Conservation (phyloP, 2,329 filamentous ascomycete species). For the Xylaria sp. region DNA sequence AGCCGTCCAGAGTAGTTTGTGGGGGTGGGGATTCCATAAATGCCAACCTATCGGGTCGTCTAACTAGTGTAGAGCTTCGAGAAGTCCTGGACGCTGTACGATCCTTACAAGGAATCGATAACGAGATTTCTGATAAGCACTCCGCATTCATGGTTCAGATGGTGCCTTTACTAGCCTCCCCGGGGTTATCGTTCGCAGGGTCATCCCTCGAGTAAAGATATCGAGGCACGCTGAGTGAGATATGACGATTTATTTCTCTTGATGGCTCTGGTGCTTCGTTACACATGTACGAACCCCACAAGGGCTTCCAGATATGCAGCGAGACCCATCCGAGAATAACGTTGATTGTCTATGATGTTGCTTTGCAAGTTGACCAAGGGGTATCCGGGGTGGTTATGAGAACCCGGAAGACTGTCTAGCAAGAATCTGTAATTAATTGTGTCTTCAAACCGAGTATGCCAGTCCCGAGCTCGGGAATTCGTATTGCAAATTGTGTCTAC, state of each 20-base stretch:
- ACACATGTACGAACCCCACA: neutral
- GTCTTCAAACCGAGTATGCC: neutral
- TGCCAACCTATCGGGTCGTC: neutral
- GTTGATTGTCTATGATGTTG: neutral
- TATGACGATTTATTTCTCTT: neutral
- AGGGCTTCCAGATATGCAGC: neutral
- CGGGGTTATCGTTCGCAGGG: neutral
- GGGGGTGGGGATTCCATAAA: conserved; percentile 8
- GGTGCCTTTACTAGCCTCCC: neutral
- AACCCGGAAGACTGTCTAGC: neutral
- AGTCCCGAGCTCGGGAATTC: neutral
- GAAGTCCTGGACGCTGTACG: neutral
- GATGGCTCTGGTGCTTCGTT: neutral
- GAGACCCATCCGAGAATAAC: neutral
- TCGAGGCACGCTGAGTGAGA: conserved; percentile 8
- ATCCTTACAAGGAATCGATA: neutral
- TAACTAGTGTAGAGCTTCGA: neutral
- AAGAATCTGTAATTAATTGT: neutral
- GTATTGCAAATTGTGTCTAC: neutral
- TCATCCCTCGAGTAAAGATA: neutral
- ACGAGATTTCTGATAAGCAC: neutral
- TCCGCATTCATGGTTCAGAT: neutral
- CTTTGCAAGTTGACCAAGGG: neutral
- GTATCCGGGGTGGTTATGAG: neutral
- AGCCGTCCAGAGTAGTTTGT: neutral